These are phyloP conservation scores for Pilaira anomala DNA, from an alignment of 192 early-diverging fungal species.

Conservation along the genomic window DNA sequence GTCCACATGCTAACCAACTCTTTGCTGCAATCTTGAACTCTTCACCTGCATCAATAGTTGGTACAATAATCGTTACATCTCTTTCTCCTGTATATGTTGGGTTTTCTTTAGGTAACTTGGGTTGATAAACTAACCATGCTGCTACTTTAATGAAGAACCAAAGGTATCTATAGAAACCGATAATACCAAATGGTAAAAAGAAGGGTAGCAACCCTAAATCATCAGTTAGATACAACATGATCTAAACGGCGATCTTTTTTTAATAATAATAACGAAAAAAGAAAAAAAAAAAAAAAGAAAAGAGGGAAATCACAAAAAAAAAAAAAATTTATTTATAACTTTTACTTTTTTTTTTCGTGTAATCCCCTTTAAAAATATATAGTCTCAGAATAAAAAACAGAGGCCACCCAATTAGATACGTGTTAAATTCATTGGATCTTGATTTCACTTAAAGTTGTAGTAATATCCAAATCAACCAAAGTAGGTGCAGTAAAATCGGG, in stretches of 20 bases:
- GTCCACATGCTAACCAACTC: constrained; percentile 59
- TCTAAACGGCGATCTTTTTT: neutral
- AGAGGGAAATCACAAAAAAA: neutral
- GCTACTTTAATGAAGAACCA: constrained; percentile 66
- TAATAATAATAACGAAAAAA: neutral
- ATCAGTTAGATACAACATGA: constrained; percentile 68
- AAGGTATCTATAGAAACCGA: constrained; percentile 70
- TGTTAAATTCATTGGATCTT: too few relatives aligned
- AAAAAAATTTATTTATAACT: neutral
- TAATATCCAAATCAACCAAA: neutral
- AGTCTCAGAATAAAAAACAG: too few relatives aligned
- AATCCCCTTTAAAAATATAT: too few relatives aligned
- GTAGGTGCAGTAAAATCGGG: neutral
- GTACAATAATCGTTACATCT: constrained; percentile 70
- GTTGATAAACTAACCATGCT: constrained; percentile 61
- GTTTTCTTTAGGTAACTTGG: constrained; percentile 50
- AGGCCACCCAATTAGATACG: too few relatives aligned
- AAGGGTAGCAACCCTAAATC: constrained; percentile 56
- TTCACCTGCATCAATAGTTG: constrained; percentile 75
- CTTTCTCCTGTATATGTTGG: constrained; percentile 55
- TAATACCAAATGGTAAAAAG: constrained; percentile 67
- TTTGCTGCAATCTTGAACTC: constrained; percentile 66
- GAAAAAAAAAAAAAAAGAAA: constrained; percentile 1
- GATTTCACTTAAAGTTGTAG: too few relatives aligned
- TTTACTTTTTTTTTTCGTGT: too few relatives aligned